phyloP scores from a whole-genome alignment of 495 filamentous ascomycete genomes.

The Hypoxylon lenormandii region DNA sequence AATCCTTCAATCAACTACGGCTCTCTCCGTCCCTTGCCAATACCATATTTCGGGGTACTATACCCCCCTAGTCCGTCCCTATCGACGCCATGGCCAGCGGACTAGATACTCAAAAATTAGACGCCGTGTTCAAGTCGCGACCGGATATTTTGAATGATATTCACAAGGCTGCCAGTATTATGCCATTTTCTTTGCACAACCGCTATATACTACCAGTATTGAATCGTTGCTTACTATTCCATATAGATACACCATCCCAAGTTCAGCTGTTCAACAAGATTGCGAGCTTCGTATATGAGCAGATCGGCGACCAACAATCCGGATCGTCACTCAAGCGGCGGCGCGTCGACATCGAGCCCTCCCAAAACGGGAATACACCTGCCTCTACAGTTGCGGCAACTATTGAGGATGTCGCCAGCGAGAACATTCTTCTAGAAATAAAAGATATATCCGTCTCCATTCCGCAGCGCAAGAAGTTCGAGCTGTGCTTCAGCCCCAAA shows the following conservation, averaged over 20 bases:
- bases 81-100: conserved; percentile 53
- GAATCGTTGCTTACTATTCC: conserved; percentile 35
- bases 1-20: background rate
- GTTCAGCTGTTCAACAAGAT: conserved; percentile 68
- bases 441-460: conserved; percentile 79
- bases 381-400: conserved; percentile 40
- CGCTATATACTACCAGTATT: conserved; percentile 4
- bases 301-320: conserved; percentile 46
- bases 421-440: conserved; percentile 69
- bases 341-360: conserved; percentile 60
- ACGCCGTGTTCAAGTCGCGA: conserved; percentile 58
- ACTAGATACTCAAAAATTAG: conserved; percentile 58
- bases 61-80: background rate
- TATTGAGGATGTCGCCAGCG: conserved; percentile 55
- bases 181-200: background rate
- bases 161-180: conserved; percentile 59
- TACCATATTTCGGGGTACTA: background rate
- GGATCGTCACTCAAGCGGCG: conserved; percentile 63
- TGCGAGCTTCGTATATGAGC: conserved; percentile 60
- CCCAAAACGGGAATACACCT: conserved; percentile 44
- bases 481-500: conserved; percentile 74
- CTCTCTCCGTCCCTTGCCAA: background rate
- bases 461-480: conserved; percentile 94
- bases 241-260: conserved; percentile 57
- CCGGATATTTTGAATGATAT: conserved; percentile 62